Conservation (phyloP, 2,329 filamentous ascomycete genomes). For the Laburnicola sp. region DNA sequence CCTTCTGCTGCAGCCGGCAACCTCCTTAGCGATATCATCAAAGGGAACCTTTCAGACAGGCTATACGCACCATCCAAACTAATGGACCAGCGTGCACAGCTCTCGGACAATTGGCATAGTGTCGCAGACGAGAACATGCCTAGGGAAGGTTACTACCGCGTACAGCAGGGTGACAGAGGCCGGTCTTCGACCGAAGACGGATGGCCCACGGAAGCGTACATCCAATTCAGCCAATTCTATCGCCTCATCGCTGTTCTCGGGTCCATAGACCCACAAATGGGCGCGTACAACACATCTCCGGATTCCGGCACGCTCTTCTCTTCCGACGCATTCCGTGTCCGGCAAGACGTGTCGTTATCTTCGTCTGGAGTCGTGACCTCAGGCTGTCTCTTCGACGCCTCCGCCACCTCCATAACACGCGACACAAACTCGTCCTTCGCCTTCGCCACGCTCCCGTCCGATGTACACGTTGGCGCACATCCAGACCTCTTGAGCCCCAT, state of each 20-base stretch:
- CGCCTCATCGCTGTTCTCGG: conserved; percentile 62
- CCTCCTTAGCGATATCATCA: conserved; percentile 53
- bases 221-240: conserved; percentile 58
- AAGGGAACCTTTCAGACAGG: conserved; percentile 53
- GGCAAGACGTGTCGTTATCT: conserved; percentile 36
- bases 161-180: conserved; percentile 43
- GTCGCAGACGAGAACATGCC: conserved; percentile 48
- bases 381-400: conserved; percentile 59
- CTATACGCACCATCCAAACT: conserved; percentile 60
- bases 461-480: conserved; percentile 21
- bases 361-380: conserved; percentile 49
- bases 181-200: conserved; percentile 58
- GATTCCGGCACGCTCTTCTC: conserved; percentile 60
- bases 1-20: conserved; percentile 48
- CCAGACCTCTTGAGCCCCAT: conserved; percentile 30
- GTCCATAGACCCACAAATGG: conserved; percentile 60
- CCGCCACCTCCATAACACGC: conserved; percentile 46
- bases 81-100: conserved; percentile 55
- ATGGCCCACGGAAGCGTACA: conserved; percentile 64
- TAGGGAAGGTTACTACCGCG: conserved; percentile 56
- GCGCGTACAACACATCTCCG: conserved; percentile 56
- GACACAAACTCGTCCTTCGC: conserved; percentile 56
- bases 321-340: conserved; percentile 44
- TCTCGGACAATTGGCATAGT: conserved; percentile 63
- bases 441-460: conserved; percentile 20